Conservation (phyloP, 1,284 basidiomycete genomes). For the Pseudozyma thailandica region DNA sequence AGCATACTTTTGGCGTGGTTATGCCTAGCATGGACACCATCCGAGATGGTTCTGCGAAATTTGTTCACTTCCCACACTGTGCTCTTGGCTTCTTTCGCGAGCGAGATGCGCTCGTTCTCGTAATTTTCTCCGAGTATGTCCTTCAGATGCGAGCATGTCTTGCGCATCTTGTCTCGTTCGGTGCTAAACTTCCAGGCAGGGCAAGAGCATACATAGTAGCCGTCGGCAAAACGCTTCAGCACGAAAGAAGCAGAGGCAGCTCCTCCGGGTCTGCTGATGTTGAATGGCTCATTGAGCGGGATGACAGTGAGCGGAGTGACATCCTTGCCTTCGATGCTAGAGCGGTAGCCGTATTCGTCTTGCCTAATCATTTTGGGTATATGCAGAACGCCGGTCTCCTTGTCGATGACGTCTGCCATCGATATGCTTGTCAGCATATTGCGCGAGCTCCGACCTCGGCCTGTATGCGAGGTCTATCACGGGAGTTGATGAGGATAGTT, state of each 20-base stretch:
- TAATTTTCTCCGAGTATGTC: constrained; percentile 74
- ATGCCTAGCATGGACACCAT: constrained; percentile 32
- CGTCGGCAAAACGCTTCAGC: constrained; percentile 33
- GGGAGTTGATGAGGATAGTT: neutral
- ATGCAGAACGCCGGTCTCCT: constrained; percentile 33
- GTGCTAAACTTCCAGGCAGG: constrained; percentile 71
- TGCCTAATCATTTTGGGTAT: constrained; percentile 45
- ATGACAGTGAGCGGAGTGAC: constrained; percentile 31
- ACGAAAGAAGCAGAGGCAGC: constrained; percentile 7
- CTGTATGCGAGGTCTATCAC: no score
- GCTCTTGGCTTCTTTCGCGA: constrained; percentile 29
- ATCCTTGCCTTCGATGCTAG: constrained; percentile 32
- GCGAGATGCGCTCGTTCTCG: constrained; percentile 66
- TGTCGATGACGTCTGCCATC: constrained; percentile 45
- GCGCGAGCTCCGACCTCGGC: no score
- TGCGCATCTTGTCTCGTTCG: constrained; percentile 72
- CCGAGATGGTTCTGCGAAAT: constrained; percentile 26
- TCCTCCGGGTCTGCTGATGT: constrained; percentile 18
- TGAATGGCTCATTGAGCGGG: constrained; percentile 18
- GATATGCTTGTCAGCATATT: constrained; percentile 38
- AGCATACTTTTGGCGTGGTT: constrained; percentile 38
- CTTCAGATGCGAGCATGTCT: constrained; percentile 76
- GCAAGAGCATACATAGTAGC: constrained; percentile 71
- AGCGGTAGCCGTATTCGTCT: constrained; percentile 47
- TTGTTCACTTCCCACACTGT: constrained; percentile 39